Conservation (phyloP, 1,139 yeast species). For the Blastobotrys petasosporus region DNA sequence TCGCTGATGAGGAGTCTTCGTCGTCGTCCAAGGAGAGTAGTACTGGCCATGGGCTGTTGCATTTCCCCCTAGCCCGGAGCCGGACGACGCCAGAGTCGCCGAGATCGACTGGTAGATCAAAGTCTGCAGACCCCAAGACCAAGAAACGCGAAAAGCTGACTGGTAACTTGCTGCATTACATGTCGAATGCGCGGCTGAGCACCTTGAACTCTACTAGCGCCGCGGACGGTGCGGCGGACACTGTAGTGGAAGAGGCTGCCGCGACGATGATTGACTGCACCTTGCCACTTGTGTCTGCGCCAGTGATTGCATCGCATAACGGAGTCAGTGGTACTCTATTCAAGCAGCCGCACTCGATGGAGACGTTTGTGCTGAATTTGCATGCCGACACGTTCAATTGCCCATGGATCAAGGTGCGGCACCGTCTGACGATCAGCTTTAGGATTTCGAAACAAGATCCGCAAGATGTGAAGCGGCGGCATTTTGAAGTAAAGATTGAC, state of each 20-base stretch:
- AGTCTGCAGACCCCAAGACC: neutral
- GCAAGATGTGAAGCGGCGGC: conserved; percentile 55
- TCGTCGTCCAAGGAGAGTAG: no score
- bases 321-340: conserved; percentile 19
- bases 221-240: conserved; percentile 1
- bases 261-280: conserved; percentile 17
- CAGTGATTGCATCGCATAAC: conserved; percentile 15
- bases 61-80: conserved; percentile 4
- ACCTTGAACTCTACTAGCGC: neutral
- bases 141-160: conserved; percentile 13
- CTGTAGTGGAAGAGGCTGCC: conserved; percentile 8
- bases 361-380: conserved; percentile 25
- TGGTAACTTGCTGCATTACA: conserved; percentile 18
- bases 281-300: conserved; percentile 22
- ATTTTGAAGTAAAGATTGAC: conserved; percentile 84
- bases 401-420: conserved; percentile 64
- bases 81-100: no score
- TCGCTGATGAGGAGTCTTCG: neutral
- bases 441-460: conserved; percentile 64
- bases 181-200: neutral
- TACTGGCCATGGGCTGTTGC: conserved; percentile 6
- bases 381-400: conserved; percentile 67
- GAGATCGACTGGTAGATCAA: no score
- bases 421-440: conserved; percentile 71
- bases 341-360: conserved; percentile 15